Percentiles rank a stretch among this genome's conserved stretches.
Conservation (phyloP, 805 yeast species). For the Lipomyces spencermartinsiae region DNA sequence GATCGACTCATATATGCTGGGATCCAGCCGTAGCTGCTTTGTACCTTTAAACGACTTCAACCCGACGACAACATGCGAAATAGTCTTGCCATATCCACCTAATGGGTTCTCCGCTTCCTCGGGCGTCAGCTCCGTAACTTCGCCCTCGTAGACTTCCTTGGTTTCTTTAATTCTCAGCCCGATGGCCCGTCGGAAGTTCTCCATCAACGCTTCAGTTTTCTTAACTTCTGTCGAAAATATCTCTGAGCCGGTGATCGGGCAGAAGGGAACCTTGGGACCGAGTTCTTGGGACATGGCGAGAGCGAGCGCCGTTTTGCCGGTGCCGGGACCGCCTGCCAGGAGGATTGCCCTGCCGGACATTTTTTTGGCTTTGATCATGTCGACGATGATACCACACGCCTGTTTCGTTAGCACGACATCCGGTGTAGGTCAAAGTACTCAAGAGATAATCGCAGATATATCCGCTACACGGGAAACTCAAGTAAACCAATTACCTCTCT, state of each 20-base stretch:
- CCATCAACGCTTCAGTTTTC: conserved; percentile 95
- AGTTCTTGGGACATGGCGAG: conserved; percentile 94
- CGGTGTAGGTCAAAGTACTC: background rate
- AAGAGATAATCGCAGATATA: background rate
- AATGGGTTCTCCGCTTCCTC: conserved; percentile 92
- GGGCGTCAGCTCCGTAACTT: conserved; percentile 95
- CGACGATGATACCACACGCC: conserved; percentile 95
- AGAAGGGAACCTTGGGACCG: conserved; percentile 97
- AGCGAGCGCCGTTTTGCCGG: conserved; percentile 97
- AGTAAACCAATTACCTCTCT: conserved; percentile 45
- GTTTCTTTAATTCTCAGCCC: conserved; percentile 96
- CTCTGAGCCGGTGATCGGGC: conserved; percentile 96
- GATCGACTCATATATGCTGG: conserved; percentile 93
- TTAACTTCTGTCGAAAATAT: conserved; percentile 94
- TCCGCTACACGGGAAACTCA: background rate
- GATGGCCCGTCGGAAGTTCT: conserved; percentile 93
- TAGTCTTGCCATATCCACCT: conserved; percentile 97
- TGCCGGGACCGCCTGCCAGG: conserved; percentile 97
- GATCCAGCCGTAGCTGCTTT: conserved; percentile 97
- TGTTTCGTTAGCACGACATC: conserved; percentile 8
- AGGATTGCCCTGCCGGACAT: conserved; percentile 96
- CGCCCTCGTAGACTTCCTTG: conserved; percentile 97
- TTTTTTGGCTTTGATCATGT: conserved; percentile 86
- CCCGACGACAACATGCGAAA: conserved; percentile 91
- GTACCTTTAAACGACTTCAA: conserved; percentile 94